Evolutionary conservation across 2,329 filamentous ascomycete species (phyloP), one percentile per base, ranked within the genome.

Genomic region (Epichloe baconii): DNA sequence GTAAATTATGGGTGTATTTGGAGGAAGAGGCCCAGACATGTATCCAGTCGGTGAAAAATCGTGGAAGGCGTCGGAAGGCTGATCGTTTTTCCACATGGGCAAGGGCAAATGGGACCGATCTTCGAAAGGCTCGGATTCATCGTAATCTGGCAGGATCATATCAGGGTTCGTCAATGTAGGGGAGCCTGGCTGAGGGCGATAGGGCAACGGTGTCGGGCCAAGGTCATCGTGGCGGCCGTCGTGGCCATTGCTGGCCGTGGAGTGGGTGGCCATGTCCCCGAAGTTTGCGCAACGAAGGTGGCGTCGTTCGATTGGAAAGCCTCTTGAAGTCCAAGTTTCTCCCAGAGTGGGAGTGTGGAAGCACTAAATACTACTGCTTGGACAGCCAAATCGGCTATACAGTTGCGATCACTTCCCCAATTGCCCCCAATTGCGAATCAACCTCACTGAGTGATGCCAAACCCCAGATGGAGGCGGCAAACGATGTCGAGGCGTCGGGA

Each of bases 131-230:
- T 77, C 68, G 64, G 77, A 64, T 65, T 75, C 76, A 57, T 81
- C 79, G 62, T 83, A 82, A 64, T 85, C 82, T 54, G 90, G 90
- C 49, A 96, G 72, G 61, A 96, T 95, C 88, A 95, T 90, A 66
- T 95, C 90, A 49, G 89, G 88, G 66, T 95, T 94, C 51, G 88
- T 94, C 61, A 96, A 73, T 2, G 90, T 95, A 45, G 90, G 90
- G 53, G 88, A 94, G 12, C 80, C 81, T 56, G 85, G 82, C 52
- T 74, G 68, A 44, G 74, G 63, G 17, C 71, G 66, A 58, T 77
- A 74, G 37, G 66, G 63, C 55, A 65, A 54, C 8, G 44, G 19
- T 37, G 57, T 55, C 45, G 60, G 55, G 51, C 55, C 59, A 51
- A 48, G 57, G 51, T 56, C 59, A 51, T 63, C 60, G 49, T 64